A percentile compares a stretch with the other conserved stretches of the same genome.
Evolutionary conservation across 2,329 filamentous ascomycete species (phyloP).

Genomic region (Diplodia intermedia): DNA sequence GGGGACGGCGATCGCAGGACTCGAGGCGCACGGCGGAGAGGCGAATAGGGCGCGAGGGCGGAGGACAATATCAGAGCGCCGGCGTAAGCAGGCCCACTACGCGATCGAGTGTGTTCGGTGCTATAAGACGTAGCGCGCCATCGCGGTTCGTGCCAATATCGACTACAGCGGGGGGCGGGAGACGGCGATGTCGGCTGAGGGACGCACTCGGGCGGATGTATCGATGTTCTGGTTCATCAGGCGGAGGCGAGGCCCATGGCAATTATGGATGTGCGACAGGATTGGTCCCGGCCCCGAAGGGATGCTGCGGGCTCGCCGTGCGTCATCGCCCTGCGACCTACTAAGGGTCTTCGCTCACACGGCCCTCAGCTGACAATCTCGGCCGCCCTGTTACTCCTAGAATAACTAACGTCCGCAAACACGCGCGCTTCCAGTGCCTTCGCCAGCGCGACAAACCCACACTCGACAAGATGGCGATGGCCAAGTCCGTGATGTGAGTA

Average conservation of each 20-base stretch:
- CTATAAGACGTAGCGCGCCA: slow-evolving; percentile 24
- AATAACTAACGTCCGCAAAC: not conserved
- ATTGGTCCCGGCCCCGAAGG: slow-evolving; percentile 20
- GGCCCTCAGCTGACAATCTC: slow-evolving; percentile 29
- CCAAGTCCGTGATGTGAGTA: not conserved
- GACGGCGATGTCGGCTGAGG: slow-evolving; percentile 1
- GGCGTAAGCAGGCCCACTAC: slow-evolving; percentile 6
- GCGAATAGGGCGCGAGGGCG: slow-evolving; percentile 3
- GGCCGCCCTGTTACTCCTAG: slow-evolving; percentile 21
- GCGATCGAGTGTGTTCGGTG: slow-evolving; percentile 11
- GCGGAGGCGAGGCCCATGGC: slow-evolving; percentile 16
- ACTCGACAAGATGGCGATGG: slow-evolving; percentile 5
- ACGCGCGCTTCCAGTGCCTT: no score
- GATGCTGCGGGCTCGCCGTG: slow-evolving; percentile 5
- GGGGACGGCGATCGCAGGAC: slow-evolving; percentile 10
- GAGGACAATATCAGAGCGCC: slow-evolving; percentile 8
- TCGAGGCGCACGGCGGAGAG: slow-evolving; percentile 13
- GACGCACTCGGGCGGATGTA: not conserved
- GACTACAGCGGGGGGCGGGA: slow-evolving; percentile 7
- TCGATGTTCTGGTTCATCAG: slow-evolving; percentile 1
- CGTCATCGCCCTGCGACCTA: slow-evolving; percentile 12
- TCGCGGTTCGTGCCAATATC: slow-evolving; percentile 21
- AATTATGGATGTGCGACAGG: slow-evolving; percentile 19
- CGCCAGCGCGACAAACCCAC: not conserved
- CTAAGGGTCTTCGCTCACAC: slow-evolving; percentile 27